Conservation (phyloP, 2,329 filamentous ascomycete genomes). For the Cytospora leucostoma region DNA sequence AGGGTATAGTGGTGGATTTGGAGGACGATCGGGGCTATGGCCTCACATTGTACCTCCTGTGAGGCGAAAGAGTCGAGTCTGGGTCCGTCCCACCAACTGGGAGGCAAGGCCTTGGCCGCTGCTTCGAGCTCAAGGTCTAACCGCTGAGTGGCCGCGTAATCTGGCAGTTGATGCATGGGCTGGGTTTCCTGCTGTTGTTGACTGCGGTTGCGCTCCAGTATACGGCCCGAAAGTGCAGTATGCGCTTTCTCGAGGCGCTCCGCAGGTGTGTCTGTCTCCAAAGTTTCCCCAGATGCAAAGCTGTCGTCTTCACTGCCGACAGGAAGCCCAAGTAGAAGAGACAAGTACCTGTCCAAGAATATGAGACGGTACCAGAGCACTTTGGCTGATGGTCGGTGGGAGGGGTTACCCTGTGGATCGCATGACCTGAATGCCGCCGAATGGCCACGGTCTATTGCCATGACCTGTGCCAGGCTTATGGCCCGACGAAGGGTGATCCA, state of each 20-base stretch:
- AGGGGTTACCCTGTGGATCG: conserved; percentile 39
- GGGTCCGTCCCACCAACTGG: conserved; percentile 51
- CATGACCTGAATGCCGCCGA: conserved; percentile 41
- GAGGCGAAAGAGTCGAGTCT: conserved; percentile 31
- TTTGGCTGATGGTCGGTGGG: conserved; percentile 34
- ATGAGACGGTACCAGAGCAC: conserved; percentile 53
- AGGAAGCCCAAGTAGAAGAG: conserved; percentile 52
- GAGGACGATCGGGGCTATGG: conserved; percentile 43
- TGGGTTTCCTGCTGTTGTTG: conserved; percentile 27
- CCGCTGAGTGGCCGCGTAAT: conserved; percentile 44
- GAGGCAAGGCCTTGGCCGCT: conserved; percentile 44
- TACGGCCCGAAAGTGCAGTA: conserved; percentile 44
- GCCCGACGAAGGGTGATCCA: conserved; percentile 55
- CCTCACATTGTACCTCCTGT: conserved; percentile 32
- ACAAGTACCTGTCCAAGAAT: conserved; percentile 52
- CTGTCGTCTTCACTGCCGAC: conserved; percentile 44
- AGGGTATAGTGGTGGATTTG: conserved; percentile 55
- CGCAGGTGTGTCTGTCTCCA: conserved; percentile 38
- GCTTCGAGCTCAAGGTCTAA: conserved; percentile 51
- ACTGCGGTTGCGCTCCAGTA: conserved; percentile 49
- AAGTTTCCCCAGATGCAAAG: conserved; percentile 36
- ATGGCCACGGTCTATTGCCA: conserved; percentile 47
- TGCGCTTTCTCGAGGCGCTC: conserved; percentile 50
- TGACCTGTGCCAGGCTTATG: conserved; percentile 52
- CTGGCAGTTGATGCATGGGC: conserved; percentile 35